Percentiles rank a stretch among this genome's conserved stretches.
Conservation (phyloP, 805 yeast genomes). For the Nakazawaea siamensis region DNA sequence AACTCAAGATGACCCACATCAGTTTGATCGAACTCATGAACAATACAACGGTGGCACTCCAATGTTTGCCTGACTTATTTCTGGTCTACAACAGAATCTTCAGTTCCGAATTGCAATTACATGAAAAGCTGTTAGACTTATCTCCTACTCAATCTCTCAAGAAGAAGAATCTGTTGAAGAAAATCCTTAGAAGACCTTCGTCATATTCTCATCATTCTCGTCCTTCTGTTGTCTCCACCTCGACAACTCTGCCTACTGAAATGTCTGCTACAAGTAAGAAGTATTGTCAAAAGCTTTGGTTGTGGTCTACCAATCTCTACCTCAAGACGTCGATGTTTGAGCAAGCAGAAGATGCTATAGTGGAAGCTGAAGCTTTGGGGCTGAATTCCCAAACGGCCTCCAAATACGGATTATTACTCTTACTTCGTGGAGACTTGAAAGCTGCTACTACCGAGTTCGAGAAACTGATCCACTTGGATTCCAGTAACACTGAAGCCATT, state of each 20-base stretch:
- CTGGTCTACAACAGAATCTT: conserved; percentile 46
- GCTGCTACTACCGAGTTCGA: conserved; percentile 58
- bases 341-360: conserved; percentile 65
- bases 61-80: conserved; percentile 59
- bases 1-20: conserved; percentile 68
- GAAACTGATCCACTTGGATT: conserved; percentile 41
- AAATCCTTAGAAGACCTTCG: conserved; percentile 2
- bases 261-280: neutral
- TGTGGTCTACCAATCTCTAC: conserved; percentile 64
- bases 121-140: neutral
- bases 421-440: conserved; percentile 14
- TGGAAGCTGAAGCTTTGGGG: conserved; percentile 53
- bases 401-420: conserved; percentile 37
- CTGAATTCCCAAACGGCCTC: conserved; percentile 42
- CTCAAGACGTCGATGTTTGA: conserved; percentile 39
- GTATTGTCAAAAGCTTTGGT: conserved; percentile 59
- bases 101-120: conserved; percentile 5
- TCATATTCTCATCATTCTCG: too few relatives aligned
- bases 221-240: too few relatives aligned
- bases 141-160: neutral
- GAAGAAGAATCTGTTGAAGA: conserved; percentile 5
- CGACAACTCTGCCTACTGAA: conserved; percentile 1
- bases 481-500: conserved; percentile 41
- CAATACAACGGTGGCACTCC: conserved; percentile 53
- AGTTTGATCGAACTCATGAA: conserved; percentile 52